A percentile compares a stretch with the other conserved stretches of the same genome.
phyloP scores from a whole-genome alignment of 306 rosid species.

The Cicer bijugum region DNA sequence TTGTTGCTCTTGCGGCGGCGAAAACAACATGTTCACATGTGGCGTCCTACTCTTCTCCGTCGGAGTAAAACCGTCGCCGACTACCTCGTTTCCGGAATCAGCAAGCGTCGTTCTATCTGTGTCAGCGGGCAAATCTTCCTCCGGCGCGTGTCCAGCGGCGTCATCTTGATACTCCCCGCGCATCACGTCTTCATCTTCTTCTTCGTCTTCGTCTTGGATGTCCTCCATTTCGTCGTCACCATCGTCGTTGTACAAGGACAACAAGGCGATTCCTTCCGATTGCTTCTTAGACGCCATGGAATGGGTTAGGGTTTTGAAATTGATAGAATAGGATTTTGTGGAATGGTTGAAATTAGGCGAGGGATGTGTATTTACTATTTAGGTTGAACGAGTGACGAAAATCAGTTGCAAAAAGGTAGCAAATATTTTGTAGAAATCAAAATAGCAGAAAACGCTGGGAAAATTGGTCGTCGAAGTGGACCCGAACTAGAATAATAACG shows the following conservation, averaged over 20 bases:
- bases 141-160: slow-evolving; percentile 43
- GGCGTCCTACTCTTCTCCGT: slow-evolving; percentile 52
- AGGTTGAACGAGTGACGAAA: slow-evolving; percentile 17
- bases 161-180: slow-evolving; percentile 11
- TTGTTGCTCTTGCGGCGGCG: slow-evolving; percentile 54
- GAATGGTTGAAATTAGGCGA: slow-evolving; percentile 1
- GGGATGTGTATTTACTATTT: neutral
- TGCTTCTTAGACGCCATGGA: slow-evolving; percentile 71
- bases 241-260: slow-evolving; percentile 82
- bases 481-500: too few relatives aligned
- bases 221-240: slow-evolving; percentile 76
- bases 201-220: slow-evolving; percentile 65
- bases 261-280: slow-evolving; percentile 76
- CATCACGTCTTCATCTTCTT: slow-evolving; percentile 42
- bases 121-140: slow-evolving; percentile 51
- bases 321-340: neutral
- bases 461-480: too few relatives aligned
- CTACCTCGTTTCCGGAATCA: slow-evolving; percentile 51
- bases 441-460: too few relatives aligned
- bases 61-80: slow-evolving; percentile 44
- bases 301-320: slow-evolving; percentile 46
- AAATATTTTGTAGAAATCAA: too few relatives aligned
- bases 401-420: too few relatives aligned
- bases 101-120: slow-evolving; percentile 40
- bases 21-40: slow-evolving; percentile 45